Evolutionary conservation across 2,329 filamentous ascomycete species (phyloP), one percentile per base, ranked within the genome.

Genomic region (Calycina marina): DNA sequence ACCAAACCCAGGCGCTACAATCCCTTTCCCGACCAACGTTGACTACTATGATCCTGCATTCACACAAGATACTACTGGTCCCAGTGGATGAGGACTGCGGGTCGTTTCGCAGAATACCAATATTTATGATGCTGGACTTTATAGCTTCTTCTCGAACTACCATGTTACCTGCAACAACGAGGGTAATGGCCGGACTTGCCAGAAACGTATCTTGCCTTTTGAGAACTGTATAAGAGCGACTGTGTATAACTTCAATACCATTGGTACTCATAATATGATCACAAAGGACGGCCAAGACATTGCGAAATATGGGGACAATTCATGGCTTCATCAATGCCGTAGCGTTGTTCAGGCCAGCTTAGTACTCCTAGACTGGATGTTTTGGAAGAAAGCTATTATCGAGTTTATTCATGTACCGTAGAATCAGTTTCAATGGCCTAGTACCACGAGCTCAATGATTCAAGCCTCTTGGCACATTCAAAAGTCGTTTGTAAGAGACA

Each of bases 71-170:
- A 24, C 8, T n/a, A 24, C 8, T n/a, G n/a, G 20, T 9, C 25
- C 10, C 8, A 12, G 11, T 14, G 72, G 72, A 0, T 81, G 74
- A 73, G 76, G 69, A 1, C 55, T 81, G 20, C 61, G 75, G 9
- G 60, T 81, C 26, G 44, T 74, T 27, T 61, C 57, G 3, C 47
- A 47, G 9, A 54, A 59, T 37, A 54, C 72, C 18, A 45, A 58
- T 22, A 48, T 64, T 14, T 66, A 72, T 38, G 61, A 65, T 8
- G 61, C 59, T 0, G 68, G 69, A 0, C 40, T 70, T 4, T 73
- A 73, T 51, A 62, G 56, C 36, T 74, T 70, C 59, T 74, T 72
- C 57, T 58, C 65, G 43, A 62, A 67, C 52, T 72, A 72, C 53
- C 30, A 11, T 10, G 28, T 22, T 9, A 16, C 11, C 10, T 37